phyloP scores from a whole-genome alignment of 2,329 filamentous ascomycete species.

The Trichophyton verrucosum region DNA sequence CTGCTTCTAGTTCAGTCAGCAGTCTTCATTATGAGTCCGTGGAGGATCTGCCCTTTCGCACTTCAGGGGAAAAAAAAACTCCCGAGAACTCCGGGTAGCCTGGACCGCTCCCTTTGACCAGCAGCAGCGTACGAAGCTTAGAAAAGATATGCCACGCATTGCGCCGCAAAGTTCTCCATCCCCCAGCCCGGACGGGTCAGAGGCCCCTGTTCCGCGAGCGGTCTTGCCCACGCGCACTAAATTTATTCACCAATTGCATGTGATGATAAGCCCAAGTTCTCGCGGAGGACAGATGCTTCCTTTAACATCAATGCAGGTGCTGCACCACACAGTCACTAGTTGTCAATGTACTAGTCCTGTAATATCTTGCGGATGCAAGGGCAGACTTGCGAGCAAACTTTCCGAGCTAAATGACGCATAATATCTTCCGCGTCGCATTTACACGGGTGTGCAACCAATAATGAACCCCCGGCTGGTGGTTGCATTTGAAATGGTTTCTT shows the following conservation, averaged over 20 bases:
- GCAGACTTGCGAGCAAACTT: background rate
- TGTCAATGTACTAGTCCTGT: background rate
- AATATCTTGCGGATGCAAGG: conserved; percentile 1
- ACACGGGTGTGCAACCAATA: background rate
- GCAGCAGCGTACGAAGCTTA: background rate
- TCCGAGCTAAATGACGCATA: conserved; percentile 2
- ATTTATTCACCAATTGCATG: background rate
- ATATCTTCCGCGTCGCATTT: background rate
- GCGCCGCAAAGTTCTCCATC: background rate
- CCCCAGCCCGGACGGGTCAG: conserved; percentile 1
- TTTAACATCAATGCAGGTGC: background rate
- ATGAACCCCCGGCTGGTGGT: background rate
- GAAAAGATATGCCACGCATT: background rate
- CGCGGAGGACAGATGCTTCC: background rate
- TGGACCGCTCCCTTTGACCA: background rate
- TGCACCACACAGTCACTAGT: background rate
- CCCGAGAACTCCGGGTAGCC: background rate
- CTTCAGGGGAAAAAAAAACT: background rate
- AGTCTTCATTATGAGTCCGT: background rate
- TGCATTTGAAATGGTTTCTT: background rate
- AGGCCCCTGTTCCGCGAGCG: background rate
- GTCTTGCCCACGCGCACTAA: background rate
- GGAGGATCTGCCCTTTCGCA: background rate
- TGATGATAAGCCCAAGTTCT: background rate
- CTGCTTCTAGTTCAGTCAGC: background rate